Evolutionary conservation across 164 flowering plant genomes (phyloP).

Genomic region (Chloranthus sessilifolius): DNA sequence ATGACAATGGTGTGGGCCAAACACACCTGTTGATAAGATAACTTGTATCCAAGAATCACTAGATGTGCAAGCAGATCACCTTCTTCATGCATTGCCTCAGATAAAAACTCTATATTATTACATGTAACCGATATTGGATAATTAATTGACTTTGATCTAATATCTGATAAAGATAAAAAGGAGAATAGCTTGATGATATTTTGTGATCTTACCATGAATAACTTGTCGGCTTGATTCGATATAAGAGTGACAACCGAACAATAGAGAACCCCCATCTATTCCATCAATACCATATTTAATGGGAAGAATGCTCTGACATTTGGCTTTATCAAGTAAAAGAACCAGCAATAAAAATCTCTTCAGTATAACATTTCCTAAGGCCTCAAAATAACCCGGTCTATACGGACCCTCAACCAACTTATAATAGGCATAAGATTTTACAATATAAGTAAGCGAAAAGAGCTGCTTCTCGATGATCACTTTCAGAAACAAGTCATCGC

Average conservation of each 20-base stretch:
- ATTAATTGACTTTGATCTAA: background rate
- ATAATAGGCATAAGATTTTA: conserved; percentile 77
- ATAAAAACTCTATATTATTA: conserved; percentile 56
- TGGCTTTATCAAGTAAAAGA: conserved; percentile 83
- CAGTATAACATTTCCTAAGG: conserved; percentile 69
- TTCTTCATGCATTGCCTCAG: conserved; percentile 95
- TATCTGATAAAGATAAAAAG: background rate
- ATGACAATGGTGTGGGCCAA: background rate
- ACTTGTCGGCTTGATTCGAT: conserved; percentile 79
- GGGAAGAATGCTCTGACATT: conserved; percentile 71
- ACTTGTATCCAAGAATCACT: conserved; percentile 77
- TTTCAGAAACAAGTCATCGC: conserved; percentile 64
- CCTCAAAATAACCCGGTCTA: conserved; percentile 88
- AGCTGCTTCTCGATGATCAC: conserved; percentile 78
- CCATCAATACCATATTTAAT: conserved; percentile 90
- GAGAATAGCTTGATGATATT: background rate
- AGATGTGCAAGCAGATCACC: conserved; percentile 88
- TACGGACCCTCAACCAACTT: conserved; percentile 85
- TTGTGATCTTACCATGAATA: conserved; percentile 50
- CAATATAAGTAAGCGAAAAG: conserved; percentile 66
- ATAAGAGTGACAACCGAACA: conserved; percentile 44
- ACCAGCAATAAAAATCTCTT: conserved; percentile 84
- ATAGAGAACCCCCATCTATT: conserved; percentile 86
- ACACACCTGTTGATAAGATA: conserved; percentile 73
- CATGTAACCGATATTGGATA: conserved; percentile 16